Evolutionary conservation across 306 rosid genomes (phyloP), one percentile per base, ranked within the genome.

Genomic region (Lathyrus oleraceus): DNA sequence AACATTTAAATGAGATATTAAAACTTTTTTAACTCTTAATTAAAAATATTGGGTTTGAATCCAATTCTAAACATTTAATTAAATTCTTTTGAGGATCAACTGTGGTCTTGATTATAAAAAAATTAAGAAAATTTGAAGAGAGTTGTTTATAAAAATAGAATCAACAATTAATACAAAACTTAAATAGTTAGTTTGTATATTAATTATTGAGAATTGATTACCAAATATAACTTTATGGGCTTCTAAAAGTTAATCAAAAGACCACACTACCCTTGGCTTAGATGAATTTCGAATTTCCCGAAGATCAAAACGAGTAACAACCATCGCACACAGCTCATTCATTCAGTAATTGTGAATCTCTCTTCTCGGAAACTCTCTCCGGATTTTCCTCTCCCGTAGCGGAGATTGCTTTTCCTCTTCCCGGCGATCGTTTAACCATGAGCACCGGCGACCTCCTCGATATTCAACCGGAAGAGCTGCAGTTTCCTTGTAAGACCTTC

Each of bases 361-460:
- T 12, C 15, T 2, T 36, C 47, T 16, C 47, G 1, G 9, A 61
- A 61, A 2, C 47, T 32, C 10, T 16, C 47, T 61, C 61, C 39
- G 38, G 38, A 6, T 60, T 61, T 19, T 19, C n/a, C 14, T 64
- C 61, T 36, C 72, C 81, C 79, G 72, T 61, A 73, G 47, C 72
- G 28, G 23, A 71, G 63, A 23, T 14, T 28, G 70, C 10, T 49
- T 58, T 30, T 48, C 19, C 63, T 74, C 79, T 61, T 28, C 20
- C 54, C 69, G 73, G 77, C 76, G 85, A 82, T 82, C 82, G 74
- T 39, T 10, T 76, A 78, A 65, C 42, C 79, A 91, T 91, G 97
- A 87, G 87, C 75, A 79, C 96, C 71, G 89, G 87, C 88, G 96
- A 91, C 69, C 88, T 91, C 44, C 91, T 91, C 75, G 76, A 57